phyloP scores from a whole-genome alignment of 2,329 filamentous ascomycete species.

The Ophiostoma perfectum region DNA sequence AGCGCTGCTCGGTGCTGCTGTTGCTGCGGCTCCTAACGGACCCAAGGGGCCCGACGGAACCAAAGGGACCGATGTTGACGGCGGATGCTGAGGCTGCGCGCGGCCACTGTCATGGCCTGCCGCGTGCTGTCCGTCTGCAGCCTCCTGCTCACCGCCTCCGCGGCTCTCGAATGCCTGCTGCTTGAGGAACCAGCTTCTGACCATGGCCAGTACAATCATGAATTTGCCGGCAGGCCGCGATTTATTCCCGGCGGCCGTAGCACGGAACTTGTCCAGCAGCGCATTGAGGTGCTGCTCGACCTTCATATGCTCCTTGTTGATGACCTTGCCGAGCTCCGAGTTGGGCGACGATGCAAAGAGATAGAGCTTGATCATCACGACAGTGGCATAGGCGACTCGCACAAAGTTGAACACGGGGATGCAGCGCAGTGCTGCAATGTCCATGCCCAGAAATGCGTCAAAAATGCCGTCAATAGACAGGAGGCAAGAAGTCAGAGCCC shows the following conservation, averaged over 20 bases:
- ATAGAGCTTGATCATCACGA: conserved; percentile 69
- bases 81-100: neutral
- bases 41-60: neutral
- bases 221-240: conserved; percentile 66
- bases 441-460: conserved; percentile 58
- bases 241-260: conserved; percentile 56
- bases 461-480: conserved; percentile 62
- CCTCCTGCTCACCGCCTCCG: neutral
- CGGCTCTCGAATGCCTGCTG: conserved; percentile 27
- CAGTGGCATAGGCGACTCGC: conserved; percentile 64
- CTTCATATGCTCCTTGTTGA: conserved; percentile 62
- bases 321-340: conserved; percentile 63
- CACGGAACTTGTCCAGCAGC: conserved; percentile 63
- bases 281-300: conserved; percentile 61
- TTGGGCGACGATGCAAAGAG: conserved; percentile 55
- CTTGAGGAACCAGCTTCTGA: conserved; percentile 63
- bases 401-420: conserved; percentile 67
- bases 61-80: neutral
- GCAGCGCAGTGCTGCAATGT: conserved; percentile 53
- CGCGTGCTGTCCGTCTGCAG: neutral
- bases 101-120: neutral
- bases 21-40: neutral
- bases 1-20: neutral
- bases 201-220: conserved; percentile 62
- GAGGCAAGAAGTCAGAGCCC: conserved; percentile 62